Conservation (phyloP, 2,329 filamentous ascomycete genomes). For the Sarocladium oryzae region DNA sequence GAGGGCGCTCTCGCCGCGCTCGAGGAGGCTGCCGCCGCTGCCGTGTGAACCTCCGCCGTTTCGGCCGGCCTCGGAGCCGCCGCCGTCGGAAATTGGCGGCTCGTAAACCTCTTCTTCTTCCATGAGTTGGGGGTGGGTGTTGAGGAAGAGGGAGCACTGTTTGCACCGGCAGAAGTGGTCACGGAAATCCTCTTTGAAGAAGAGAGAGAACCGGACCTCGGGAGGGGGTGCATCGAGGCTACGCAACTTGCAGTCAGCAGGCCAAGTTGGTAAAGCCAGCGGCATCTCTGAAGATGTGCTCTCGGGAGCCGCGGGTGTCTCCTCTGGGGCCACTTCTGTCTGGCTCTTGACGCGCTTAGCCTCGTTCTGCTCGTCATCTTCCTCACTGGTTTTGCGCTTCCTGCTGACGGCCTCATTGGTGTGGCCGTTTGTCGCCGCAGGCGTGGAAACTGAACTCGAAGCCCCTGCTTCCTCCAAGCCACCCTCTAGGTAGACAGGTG, state of each 20-base stretch:
- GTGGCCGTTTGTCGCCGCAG: background rate
- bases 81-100: constrained; percentile 70
- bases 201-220: constrained; percentile 65
- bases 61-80: constrained; percentile 42
- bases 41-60: constrained; percentile 42
- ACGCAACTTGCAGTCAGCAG: constrained; percentile 50
- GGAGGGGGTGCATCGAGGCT: constrained; percentile 49
- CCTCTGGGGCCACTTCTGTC: constrained; percentile 12
- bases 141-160: constrained; percentile 69
- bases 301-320: background rate
- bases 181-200: constrained; percentile 74
- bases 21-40: constrained; percentile 76
- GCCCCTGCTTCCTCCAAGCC: constrained; percentile 1
- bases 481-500: constrained; percentile 52
- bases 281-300: too few species aligned
- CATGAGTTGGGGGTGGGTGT: constrained; percentile 70
- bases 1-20: constrained; percentile 86
- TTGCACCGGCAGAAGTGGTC: constrained; percentile 75
- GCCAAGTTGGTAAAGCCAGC: too few species aligned
- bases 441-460: background rate
- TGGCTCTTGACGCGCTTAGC: constrained; percentile 49
- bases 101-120: constrained; percentile 95
- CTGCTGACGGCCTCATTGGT: constrained; percentile 30
- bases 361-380: constrained; percentile 29
- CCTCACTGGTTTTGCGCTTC: constrained; percentile 62